Base-by-base conservation (phyloP, 2,329 filamentous ascomycete genomes). In the Pseudocercospora fijiensis region DNA sequence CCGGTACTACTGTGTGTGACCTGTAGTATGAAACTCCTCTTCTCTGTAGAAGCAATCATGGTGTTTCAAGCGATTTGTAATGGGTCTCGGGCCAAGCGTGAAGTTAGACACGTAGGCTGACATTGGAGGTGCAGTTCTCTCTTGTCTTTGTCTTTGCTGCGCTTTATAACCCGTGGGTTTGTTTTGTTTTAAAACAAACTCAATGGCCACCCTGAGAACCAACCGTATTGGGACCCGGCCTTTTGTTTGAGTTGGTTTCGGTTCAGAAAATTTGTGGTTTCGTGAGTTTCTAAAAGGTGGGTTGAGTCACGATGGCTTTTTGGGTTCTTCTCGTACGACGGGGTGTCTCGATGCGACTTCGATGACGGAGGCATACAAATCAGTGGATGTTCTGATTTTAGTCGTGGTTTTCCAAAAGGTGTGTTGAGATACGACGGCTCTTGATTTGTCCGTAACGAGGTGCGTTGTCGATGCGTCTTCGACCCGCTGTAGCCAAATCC, bases 81-180 rank as follows among this genome's bases (percentile, higher is more conserved):
- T 28, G 51, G 51, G 51, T 26, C 51, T 26, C 22, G 45, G 20
- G 26, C 51, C 51, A 26, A 28, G 5, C 51, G 51, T 55, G 51
- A 55, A 24, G 51, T 55, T 55, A 55, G 51, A 26, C 51, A 55
- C 51, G 26, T 8, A 55, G 51, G 51, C 26, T 55, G 20, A 55
- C 51, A 30, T 30, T 20, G 37, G 51, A 55, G 51, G 51, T 55
- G 51, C 27, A 55, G 37, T n/a, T 24, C 20, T 53, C n/a, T 52
- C n/a, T 18, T 52, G 20, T n/a, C 26, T 6, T 52, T 18, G 18
- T 20, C 20, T 49, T 49, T 7, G 45, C 37, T 41, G 24, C 45
- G 24, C 45, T 51, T 51, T 51, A 51, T 51, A 51, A 51, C 45
- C 45, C 45, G 33, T 41, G 18, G 37, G 11, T 30, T 30, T 30